Conservation (phyloP, 495 filamentous ascomycete genomes). For the Lepraria neglecta region DNA sequence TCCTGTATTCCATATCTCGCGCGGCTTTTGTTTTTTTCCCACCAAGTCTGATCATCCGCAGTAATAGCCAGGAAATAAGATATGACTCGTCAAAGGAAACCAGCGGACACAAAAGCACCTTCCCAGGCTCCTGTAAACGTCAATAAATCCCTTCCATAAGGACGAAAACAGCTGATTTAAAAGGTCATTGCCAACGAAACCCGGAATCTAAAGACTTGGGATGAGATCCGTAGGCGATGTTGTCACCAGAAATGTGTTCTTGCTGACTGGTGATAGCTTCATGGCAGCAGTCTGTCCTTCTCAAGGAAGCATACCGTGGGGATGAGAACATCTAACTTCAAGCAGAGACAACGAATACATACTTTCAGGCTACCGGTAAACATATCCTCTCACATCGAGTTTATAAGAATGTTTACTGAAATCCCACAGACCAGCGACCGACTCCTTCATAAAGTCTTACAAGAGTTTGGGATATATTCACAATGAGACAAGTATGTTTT, state of each 20-base stretch:
- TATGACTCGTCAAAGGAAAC: constrained; percentile 8
- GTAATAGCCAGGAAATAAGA: background rate
- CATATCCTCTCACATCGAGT: too few relatives aligned
- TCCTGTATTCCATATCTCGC: too few relatives aligned
- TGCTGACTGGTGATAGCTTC: background rate
- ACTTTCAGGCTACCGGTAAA: constrained; percentile 21
- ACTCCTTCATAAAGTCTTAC: constrained; percentile 21
- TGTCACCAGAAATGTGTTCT: too few relatives aligned
- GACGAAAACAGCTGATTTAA: too few relatives aligned
- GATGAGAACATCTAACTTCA: too few relatives aligned
- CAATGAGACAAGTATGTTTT: constrained; percentile 25
- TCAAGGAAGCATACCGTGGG: background rate
- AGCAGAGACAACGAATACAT: constrained; percentile 30
- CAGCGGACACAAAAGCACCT: background rate
- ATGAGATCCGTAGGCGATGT: constrained; percentile 11
- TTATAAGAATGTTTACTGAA: too few relatives aligned
- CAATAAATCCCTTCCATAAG: too few relatives aligned
- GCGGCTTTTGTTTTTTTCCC: too few relatives aligned
- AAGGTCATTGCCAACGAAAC: background rate
- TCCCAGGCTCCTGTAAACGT: background rate
- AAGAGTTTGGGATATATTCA: constrained; percentile 26
- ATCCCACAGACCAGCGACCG: constrained; percentile 15
- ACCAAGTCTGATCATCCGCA: background rate
- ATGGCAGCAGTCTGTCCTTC: constrained; percentile 14
- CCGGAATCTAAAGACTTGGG: background rate